Percentiles rank a stretch among this genome's conserved stretches.
Evolutionary conservation across 192 early-diverging fungal genomes (phyloP).

Genomic region (Podila epicladia): DNA sequence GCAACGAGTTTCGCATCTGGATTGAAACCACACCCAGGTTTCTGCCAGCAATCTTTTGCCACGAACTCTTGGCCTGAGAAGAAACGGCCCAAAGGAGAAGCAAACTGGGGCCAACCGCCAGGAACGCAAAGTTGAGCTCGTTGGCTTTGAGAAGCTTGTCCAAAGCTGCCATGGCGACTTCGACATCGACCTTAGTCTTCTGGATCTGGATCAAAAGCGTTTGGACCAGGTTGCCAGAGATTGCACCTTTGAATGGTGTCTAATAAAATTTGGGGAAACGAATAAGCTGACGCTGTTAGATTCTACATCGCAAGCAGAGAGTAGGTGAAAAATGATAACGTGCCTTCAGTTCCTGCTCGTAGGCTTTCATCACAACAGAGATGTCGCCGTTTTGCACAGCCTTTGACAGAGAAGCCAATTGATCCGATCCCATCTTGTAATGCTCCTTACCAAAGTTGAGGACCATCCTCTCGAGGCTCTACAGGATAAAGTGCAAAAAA

Average conservation of each 20-base stretch:
- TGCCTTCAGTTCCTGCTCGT: constrained; percentile 82
- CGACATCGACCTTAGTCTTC: constrained; percentile 95
- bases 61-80: constrained; percentile 44
- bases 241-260: constrained; percentile 58
- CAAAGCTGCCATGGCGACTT: constrained; percentile 89
- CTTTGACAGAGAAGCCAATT: constrained; percentile 59
- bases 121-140: constrained; percentile 94
- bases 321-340: neutral
- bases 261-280: neutral
- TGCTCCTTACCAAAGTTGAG: constrained; percentile 75
- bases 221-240: constrained; percentile 70
- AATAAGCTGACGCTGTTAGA: neutral
- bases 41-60: constrained; percentile 51
- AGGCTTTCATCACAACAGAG: constrained; percentile 77
- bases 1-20: constrained; percentile 61
- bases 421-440: constrained; percentile 55
- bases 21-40: constrained; percentile 50
- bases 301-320: too few relatives aligned
- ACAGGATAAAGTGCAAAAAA: neutral
- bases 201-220: constrained; percentile 86
- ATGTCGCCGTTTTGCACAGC: constrained; percentile 84
- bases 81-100: constrained; percentile 63
- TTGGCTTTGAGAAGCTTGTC: constrained; percentile 94
- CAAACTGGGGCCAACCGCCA: constrained; percentile 82
- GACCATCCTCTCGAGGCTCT: constrained; percentile 92